Conservation (phyloP, 495 filamentous ascomycete genomes). For the Cetradonia linearis region DNA sequence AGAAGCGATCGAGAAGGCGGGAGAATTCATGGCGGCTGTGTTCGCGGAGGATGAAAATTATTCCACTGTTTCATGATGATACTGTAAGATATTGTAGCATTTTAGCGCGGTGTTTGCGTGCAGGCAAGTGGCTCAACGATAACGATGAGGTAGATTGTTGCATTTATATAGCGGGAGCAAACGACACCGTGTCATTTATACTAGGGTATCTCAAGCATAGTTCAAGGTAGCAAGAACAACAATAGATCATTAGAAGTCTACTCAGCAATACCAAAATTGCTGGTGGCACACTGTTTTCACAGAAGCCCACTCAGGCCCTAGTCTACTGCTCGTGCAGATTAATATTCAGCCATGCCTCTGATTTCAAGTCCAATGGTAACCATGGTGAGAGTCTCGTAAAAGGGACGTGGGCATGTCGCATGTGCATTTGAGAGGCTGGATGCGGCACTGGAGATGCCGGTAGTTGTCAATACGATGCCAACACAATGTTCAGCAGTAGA, state of each 20-base stretch:
- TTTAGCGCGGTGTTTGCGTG: conserved; percentile 13
- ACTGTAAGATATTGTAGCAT: background rate
- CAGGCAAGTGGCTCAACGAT: conserved; percentile 2
- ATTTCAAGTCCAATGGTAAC: too few relatives aligned
- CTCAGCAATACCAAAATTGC: background rate
- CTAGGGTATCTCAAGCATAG: background rate
- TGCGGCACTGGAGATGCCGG: too few relatives aligned
- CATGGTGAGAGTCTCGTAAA: too few relatives aligned
- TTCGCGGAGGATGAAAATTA: background rate
- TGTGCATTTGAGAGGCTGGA: too few relatives aligned
- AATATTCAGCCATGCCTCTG: too few relatives aligned
- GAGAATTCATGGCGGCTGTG: conserved; percentile 33
- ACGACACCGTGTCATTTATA: background rate
- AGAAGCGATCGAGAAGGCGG: conserved; percentile 23
- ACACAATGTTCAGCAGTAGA: too few relatives aligned
- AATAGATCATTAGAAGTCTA: background rate
- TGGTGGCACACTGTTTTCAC: too few relatives aligned
- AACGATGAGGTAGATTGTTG: background rate
- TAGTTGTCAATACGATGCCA: too few relatives aligned
- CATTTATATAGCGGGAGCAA: conserved; percentile 2
- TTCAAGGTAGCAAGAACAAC: background rate
- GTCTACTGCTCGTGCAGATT: too few relatives aligned
- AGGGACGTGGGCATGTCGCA: too few relatives aligned
- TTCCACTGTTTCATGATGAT: background rate
- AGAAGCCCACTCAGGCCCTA: background rate